phyloP scores from a whole-genome alignment of 176 grass and related monocot genomes.

The Ensete ventricosum region DNA sequence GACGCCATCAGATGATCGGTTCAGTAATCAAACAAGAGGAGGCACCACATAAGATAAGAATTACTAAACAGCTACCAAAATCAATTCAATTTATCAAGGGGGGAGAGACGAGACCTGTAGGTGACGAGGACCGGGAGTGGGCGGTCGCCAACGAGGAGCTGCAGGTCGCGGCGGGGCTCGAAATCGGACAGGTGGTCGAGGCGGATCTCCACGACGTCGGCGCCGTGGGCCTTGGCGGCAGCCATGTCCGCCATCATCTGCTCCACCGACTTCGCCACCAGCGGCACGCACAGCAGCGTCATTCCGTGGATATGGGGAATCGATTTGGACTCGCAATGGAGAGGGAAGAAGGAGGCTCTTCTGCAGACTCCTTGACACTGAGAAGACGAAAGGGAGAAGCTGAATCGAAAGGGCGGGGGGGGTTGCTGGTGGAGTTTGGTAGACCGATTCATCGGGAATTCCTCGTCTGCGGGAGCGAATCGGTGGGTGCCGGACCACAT shows the following conservation, averaged over 20 bases:
- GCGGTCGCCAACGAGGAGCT: constrained; percentile 48
- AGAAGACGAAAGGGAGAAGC: neutral
- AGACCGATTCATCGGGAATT: neutral
- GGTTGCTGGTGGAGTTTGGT: neutral
- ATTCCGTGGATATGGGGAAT: constrained; percentile 9
- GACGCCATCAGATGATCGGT: too few relatives aligned
- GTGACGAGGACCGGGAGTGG: constrained; percentile 82
- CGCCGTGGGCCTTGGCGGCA: constrained; percentile 49
- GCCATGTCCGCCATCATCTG: constrained; percentile 57
- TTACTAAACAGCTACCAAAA: too few relatives aligned
- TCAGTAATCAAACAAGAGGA: too few relatives aligned
- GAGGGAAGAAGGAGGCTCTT: neutral
- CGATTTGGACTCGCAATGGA: neutral
- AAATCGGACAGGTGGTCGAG: constrained; percentile 61
- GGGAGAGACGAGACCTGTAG: constrained; percentile 48
- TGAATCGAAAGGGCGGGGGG: neutral
- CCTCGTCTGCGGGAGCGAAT: neutral
- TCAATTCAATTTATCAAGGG: neutral
- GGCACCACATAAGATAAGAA: too few relatives aligned
- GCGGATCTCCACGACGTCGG: constrained; percentile 81
- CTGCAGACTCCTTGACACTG: neutral
- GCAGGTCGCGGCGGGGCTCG: constrained; percentile 55
- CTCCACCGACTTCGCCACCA: constrained; percentile 51
- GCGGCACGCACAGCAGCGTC: constrained; percentile 74
- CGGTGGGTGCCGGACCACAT: neutral